A percentile compares a stretch with the other conserved stretches of the same genome.
Conservation (phyloP, 768 basidiomycete species). For the Rhizopogon rudus region DNA sequence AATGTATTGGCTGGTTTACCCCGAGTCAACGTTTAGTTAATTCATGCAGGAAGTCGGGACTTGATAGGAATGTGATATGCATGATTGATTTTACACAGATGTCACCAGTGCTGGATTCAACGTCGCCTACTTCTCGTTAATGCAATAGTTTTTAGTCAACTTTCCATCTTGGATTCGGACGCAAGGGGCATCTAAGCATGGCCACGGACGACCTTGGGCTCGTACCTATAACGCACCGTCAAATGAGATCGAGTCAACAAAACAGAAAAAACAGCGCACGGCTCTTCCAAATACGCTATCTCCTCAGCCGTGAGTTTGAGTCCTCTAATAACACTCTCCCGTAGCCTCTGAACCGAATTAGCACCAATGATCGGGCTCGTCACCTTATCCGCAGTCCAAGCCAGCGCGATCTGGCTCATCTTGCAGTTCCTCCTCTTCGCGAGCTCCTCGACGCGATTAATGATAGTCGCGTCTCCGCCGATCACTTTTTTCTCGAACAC, state of each 20-base stretch:
- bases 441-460: slow-evolving; percentile 36
- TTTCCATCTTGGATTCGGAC: background rate
- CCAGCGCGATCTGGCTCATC: slow-evolving; percentile 43
- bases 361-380: slow-evolving; percentile 41
- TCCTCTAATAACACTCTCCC: slow-evolving; percentile 22
- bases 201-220: slow-evolving; percentile 14
- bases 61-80: too few relatives aligned
- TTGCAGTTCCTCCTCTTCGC: slow-evolving; percentile 33
- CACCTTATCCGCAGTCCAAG: slow-evolving; percentile 37
- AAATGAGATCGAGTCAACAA: background rate
- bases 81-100: too few relatives aligned
- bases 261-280: slow-evolving; percentile 9
- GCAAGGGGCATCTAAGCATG: background rate
- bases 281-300: slow-evolving; percentile 22
- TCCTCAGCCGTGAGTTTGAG: slow-evolving; percentile 25
- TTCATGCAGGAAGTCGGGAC: too few relatives aligned
- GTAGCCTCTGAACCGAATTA: slow-evolving; percentile 26
- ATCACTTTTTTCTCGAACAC: slow-evolving; percentile 17
- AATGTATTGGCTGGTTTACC: too few relatives aligned
- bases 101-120: too few relatives aligned
- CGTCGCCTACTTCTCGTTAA: too few relatives aligned
- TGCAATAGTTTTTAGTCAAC: background rate
- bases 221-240: slow-evolving; percentile 10
- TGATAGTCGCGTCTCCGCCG: slow-evolving; percentile 30
- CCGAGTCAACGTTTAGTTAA: too few relatives aligned